phyloP scores from a whole-genome alignment of 441 rosid species.

The Sinapis alba region DNA sequence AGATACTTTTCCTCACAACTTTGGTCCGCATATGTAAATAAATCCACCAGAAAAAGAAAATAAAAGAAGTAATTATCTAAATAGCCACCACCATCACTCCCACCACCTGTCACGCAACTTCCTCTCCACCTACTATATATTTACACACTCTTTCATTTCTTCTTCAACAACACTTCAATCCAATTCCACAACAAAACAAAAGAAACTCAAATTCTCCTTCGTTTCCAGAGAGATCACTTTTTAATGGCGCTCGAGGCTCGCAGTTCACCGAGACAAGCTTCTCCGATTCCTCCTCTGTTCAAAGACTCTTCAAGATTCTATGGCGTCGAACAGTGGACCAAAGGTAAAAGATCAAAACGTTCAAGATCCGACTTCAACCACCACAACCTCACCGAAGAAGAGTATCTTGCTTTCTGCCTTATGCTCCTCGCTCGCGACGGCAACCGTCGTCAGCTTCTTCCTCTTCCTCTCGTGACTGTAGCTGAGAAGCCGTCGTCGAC shows the following conservation, averaged over 20 bases:
- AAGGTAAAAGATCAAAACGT: constrained; percentile 79
- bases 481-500: constrained; percentile 11
- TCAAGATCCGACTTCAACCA: constrained; percentile 50
- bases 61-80: constrained; percentile 14
- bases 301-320: constrained; percentile 48
- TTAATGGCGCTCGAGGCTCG: constrained; percentile 79
- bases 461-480: constrained; percentile 16
- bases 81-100: constrained; percentile 46
- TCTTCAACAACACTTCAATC: constrained; percentile 19
- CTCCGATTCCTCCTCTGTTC: constrained; percentile 48
- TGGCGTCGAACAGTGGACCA: constrained; percentile 63
- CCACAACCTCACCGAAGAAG: constrained; percentile 60
- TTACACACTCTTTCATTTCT: constrained; percentile 4
- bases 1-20: constrained; percentile 28
- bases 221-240: background rate
- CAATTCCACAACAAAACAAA: background rate
- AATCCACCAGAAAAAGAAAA: background rate
- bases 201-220: background rate
- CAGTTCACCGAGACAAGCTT: constrained; percentile 60
- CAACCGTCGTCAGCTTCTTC: background rate
- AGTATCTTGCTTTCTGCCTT: constrained; percentile 82
- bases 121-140: constrained; percentile 35
- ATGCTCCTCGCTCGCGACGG: constrained; percentile 80
- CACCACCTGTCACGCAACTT: constrained; percentile 78
- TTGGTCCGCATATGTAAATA: constrained; percentile 30